These are phyloP conservation scores for Flaveria sonorensis DNA, from an alignment of 129 eudicot genomes.

Conservation along the genomic window DNA sequence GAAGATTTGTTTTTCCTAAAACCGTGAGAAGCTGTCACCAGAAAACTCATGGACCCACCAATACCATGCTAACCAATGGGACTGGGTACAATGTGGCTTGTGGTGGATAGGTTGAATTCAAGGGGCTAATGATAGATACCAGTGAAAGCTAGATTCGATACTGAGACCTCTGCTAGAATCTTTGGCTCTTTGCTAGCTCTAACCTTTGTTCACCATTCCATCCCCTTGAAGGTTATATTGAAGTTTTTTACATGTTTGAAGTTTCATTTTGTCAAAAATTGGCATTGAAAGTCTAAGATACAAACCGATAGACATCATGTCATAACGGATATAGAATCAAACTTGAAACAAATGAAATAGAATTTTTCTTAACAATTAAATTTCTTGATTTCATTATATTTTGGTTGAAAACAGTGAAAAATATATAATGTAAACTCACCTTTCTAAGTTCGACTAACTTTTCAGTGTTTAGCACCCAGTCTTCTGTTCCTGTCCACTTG, in stretches of 20 bases:
- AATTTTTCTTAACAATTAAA: not conserved
- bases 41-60: not conserved
- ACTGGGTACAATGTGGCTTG: not conserved
- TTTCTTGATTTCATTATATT: not conserved
- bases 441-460: constrained; percentile 68
- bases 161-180: not conserved
- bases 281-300: not conserved
- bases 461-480: constrained; percentile 79
- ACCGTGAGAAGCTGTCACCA: not conserved
- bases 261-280: not conserved
- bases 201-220: not conserved
- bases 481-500: constrained; percentile 87
- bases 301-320: constrained; percentile 2
- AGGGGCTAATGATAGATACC: not conserved
- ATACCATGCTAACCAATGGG: not conserved
- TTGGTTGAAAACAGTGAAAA: not conserved
- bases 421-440: constrained; percentile 37
- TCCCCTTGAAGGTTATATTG: not conserved
- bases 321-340: not conserved
- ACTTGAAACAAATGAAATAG: not conserved
- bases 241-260: not conserved
- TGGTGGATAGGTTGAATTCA: not conserved
- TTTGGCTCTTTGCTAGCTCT: not conserved
- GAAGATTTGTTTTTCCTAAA: not conserved
- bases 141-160: not conserved